Percentiles rank a stretch among this genome's conserved stretches.
These are phyloP conservation scores for Hyaloscypha hepaticicola DNA, from an alignment of 495 filamentous ascomycete species.

Conservation along the genomic window DNA sequence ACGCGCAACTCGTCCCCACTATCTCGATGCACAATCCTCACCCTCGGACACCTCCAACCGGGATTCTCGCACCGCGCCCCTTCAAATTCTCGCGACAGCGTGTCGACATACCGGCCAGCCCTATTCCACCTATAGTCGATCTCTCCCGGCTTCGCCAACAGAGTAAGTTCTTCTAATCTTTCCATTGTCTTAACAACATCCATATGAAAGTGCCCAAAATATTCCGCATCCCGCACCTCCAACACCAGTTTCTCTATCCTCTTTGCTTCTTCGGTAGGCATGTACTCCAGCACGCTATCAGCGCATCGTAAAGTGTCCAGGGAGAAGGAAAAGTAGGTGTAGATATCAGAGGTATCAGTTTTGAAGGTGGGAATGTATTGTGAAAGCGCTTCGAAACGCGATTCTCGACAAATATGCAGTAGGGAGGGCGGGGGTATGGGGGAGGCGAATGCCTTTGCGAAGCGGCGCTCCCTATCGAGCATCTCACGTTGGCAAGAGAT, in stretches of 20 bases:
- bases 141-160: constrained; percentile 2
- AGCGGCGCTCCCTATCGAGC: neutral
- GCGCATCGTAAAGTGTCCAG: constrained; percentile 11
- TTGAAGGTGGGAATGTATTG: constrained; percentile 18
- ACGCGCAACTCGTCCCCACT: constrained; percentile 5
- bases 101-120: neutral
- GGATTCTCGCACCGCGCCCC: constrained; percentile 19
- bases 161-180: constrained; percentile 10
- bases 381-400: constrained; percentile 13
- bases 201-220: constrained; percentile 27
- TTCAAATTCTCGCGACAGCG: constrained; percentile 16
- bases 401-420: constrained; percentile 17
- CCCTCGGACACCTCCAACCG: constrained; percentile 19
- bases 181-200: constrained; percentile 17
- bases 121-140: constrained; percentile 2
- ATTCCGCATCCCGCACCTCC: constrained; percentile 17
- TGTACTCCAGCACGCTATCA: constrained; percentile 15
- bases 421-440: neutral
- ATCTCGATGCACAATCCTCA: constrained; percentile 9
- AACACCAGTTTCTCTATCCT: constrained; percentile 12
- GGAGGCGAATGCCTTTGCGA: constrained; percentile 1
- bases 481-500: constrained; percentile 7
- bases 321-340: constrained; percentile 16
- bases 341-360: neutral
- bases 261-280: neutral